Conservation (phyloP, 2,329 filamentous ascomycete species). For the Cordyceps militaris region DNA sequence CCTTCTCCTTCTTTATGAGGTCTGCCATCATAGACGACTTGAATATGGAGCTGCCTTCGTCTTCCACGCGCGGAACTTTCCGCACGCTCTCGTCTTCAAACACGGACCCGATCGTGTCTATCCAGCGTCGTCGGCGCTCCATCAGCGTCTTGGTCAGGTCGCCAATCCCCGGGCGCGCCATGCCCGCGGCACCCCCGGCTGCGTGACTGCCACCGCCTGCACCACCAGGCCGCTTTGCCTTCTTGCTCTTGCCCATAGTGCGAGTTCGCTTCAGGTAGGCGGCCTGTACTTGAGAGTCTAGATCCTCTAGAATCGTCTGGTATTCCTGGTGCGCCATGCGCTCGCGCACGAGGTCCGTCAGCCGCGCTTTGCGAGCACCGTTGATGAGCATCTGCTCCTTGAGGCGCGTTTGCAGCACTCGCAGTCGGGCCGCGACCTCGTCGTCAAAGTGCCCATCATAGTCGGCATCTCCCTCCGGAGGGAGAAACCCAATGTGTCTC, state of each 20-base stretch:
- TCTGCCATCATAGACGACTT: constrained; percentile 64
- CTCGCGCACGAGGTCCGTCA: constrained; percentile 83
- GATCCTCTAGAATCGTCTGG: constrained; percentile 90
- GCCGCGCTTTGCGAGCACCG: constrained; percentile 78
- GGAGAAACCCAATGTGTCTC: constrained; percentile 80
- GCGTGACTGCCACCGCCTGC: constrained; percentile 64
- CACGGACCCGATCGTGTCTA: constrained; percentile 81
- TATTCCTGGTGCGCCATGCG: constrained; percentile 96
- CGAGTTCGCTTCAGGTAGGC: constrained; percentile 94
- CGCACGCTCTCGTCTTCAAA: constrained; percentile 76
- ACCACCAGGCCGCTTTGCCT: constrained; percentile 73
- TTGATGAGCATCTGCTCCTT: constrained; percentile 81
- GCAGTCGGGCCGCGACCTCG: constrained; percentile 83
- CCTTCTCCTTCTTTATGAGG: constrained; percentile 67
- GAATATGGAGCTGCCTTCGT: constrained; percentile 66
- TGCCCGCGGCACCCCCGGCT: constrained; percentile 45
- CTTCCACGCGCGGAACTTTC: constrained; percentile 59
- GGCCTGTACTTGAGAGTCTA: constrained; percentile 89
- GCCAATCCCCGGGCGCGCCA: constrained; percentile 73
- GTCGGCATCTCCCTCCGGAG: constrained; percentile 60
- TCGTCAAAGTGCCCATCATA: constrained; percentile 91
- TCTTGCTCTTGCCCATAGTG: constrained; percentile 89
- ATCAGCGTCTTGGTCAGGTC: constrained; percentile 88
- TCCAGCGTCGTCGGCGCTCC: constrained; percentile 86
- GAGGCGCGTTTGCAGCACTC: constrained; percentile 74